Conservation (phyloP, 176 grass and related monocot genomes). For the Tillandsia leiboldiana region DNA sequence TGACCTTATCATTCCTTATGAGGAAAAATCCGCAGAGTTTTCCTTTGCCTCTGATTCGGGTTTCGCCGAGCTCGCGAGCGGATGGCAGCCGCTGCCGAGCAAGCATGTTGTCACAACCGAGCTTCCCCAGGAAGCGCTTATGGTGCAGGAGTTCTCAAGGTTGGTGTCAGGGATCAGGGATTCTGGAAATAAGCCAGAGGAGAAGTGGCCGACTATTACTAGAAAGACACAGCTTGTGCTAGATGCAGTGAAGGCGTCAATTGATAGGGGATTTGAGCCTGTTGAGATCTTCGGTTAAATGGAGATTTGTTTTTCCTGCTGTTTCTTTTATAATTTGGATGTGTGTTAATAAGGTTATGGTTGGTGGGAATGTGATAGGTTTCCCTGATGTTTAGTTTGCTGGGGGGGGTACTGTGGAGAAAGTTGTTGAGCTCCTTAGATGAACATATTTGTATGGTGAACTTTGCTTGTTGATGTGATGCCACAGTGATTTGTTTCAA, state of each 20-base stretch:
- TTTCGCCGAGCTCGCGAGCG: constrained; percentile 28
- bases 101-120: constrained; percentile 27
- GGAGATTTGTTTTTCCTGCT: too few relatives aligned
- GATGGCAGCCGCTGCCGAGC: constrained; percentile 52
- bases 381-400: too few relatives aligned
- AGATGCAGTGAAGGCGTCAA: constrained; percentile 59
- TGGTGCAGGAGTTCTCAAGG: constrained; percentile 59
- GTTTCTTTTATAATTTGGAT: too few relatives aligned
- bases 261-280: constrained; percentile 34
- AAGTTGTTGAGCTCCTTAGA: too few relatives aligned
- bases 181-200: constrained; percentile 39
- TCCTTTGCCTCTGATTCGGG: constrained; percentile 23
- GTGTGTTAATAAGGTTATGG: too few relatives aligned
- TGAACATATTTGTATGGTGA: too few relatives aligned
- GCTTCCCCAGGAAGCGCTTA: constrained; percentile 62
- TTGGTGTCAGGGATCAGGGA: constrained; percentile 47
- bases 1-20: constrained; percentile 58
- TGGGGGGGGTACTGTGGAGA: too few relatives aligned
- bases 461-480: too few relatives aligned
- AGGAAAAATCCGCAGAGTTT: constrained; percentile 34
- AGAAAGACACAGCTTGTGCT: constrained; percentile 65
- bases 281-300: constrained; percentile 24
- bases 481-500: too few relatives aligned
- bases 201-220: constrained; percentile 54
- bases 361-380: too few relatives aligned